Conservation (phyloP, 2,329 filamentous ascomycete species). For the Fusarium camptoceras region DNA sequence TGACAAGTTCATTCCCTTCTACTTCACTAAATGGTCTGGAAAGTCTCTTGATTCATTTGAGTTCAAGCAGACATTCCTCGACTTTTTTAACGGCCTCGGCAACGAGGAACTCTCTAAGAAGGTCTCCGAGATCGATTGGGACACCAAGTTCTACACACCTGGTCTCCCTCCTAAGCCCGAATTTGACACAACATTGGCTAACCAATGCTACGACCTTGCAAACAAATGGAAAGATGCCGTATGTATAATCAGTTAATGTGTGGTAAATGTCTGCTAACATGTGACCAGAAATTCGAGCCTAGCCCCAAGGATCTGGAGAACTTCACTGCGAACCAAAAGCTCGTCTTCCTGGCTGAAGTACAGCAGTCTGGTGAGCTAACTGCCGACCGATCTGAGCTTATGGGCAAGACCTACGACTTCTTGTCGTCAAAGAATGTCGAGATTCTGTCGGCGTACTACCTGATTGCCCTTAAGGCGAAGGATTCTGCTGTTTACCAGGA, state of each 20-base stretch:
- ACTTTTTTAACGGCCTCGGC: constrained; percentile 78
- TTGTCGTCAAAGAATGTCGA: constrained; percentile 85
- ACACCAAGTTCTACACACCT: constrained; percentile 87
- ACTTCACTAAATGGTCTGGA: constrained; percentile 86
- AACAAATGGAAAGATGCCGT: constrained; percentile 79
- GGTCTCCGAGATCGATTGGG: constrained; percentile 84
- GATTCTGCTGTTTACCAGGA: constrained; percentile 76
- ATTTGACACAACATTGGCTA: constrained; percentile 89
- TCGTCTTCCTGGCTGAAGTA: constrained; percentile 88
- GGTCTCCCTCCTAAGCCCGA: constrained; percentile 90
- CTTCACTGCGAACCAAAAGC: constrained; percentile 87
- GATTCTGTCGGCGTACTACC: constrained; percentile 82
- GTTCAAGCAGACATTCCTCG: constrained; percentile 88
- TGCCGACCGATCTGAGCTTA: constrained; percentile 72
- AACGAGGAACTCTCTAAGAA: constrained; percentile 74
- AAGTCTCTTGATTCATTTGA: constrained; percentile 94
- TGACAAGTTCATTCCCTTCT: constrained; percentile 95
- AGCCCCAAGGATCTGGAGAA: constrained; percentile 73
- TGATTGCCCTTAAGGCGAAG: constrained; percentile 80
- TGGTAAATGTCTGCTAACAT: constrained; percentile 43
- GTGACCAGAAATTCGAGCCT: constrained; percentile 69
- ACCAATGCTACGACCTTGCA: constrained; percentile 85
- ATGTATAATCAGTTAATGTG: constrained; percentile 46
- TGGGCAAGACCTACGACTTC: constrained; percentile 82
- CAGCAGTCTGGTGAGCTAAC: constrained; percentile 73